Percentiles rank a stretch among this genome's conserved stretches.
These are phyloP conservation scores for Oropetium thomaeum DNA, from an alignment of 176 grass and related monocot genomes.

Conservation along the genomic window DNA sequence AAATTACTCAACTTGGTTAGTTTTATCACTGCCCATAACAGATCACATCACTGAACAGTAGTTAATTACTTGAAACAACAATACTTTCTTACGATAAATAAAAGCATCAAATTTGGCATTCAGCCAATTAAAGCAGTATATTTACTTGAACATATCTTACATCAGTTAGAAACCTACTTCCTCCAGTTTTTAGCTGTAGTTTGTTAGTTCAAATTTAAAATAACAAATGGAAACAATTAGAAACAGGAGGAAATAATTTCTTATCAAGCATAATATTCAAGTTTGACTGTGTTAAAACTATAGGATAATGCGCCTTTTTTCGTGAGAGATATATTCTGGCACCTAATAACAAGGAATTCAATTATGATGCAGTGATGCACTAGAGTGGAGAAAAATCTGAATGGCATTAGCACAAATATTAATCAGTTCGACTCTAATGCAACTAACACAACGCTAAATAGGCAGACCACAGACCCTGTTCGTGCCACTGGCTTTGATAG, in stretches of 20 bases:
- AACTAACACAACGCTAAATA: not conserved
- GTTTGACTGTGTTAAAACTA: not conserved
- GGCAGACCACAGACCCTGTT: not conserved
- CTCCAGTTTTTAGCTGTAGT: too few relatives aligned
- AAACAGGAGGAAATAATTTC: too few relatives aligned
- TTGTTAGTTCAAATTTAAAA: too few relatives aligned
- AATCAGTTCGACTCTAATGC: not conserved
- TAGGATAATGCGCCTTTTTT: too few relatives aligned
- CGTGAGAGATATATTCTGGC: too few relatives aligned
- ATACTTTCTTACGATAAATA: not conserved
- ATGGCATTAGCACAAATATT: not conserved
- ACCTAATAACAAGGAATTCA: not conserved
- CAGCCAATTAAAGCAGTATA: not conserved
- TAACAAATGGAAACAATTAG: too few relatives aligned
- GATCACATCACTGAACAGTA: not conserved
- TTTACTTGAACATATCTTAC: not conserved
- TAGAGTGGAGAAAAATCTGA: not conserved
- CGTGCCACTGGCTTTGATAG: not conserved
- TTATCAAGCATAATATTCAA: constrained; percentile 8
- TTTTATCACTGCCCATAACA: not conserved
- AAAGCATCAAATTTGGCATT: not conserved
- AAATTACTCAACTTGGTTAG: not conserved
- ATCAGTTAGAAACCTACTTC: not conserved
- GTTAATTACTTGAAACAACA: not conserved
- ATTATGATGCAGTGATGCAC: not conserved